These are phyloP conservation scores for Nicotiana benthamiana DNA, from an alignment of 257 asterid genomes.

Conservation along the genomic window DNA sequence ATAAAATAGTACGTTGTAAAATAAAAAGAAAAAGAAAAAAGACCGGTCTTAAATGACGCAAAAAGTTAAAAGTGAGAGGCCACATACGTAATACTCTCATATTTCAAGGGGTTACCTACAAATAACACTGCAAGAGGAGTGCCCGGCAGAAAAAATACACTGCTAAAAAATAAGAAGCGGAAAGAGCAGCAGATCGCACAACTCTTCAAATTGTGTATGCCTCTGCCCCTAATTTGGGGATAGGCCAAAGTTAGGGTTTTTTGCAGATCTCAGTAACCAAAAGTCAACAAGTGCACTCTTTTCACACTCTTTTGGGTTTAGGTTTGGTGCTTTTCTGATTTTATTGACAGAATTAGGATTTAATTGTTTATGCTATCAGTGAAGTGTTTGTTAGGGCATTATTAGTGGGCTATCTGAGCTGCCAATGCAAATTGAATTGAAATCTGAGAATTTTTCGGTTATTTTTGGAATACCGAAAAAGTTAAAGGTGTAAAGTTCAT, in stretches of 20 bases:
- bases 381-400: not conserved
- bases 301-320: not conserved
- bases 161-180: not conserved
- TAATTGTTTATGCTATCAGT: not conserved
- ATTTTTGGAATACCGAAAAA: constrained; percentile 44
- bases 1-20: too few species aligned
- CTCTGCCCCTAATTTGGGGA: constrained; percentile 1
- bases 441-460: constrained; percentile 32
- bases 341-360: not conserved
- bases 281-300: not conserved
- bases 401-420: constrained; percentile 1
- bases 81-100: not conserved
- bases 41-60: not conserved
- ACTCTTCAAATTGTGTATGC: not conserved
- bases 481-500: constrained; percentile 12
- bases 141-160: not conserved
- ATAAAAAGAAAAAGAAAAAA: not conserved
- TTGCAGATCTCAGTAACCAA: not conserved
- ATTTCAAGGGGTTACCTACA: not conserved
- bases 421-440: constrained; percentile 50
- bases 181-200: not conserved
- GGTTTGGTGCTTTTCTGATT: not conserved
- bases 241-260: not conserved
- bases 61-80: not conserved
- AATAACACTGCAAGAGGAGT: not conserved